Evolutionary conservation across 1,284 basidiomycete genomes (phyloP), one percentile per base, ranked within the genome.

Genomic region (Fomitopsis schrenkii): DNA sequence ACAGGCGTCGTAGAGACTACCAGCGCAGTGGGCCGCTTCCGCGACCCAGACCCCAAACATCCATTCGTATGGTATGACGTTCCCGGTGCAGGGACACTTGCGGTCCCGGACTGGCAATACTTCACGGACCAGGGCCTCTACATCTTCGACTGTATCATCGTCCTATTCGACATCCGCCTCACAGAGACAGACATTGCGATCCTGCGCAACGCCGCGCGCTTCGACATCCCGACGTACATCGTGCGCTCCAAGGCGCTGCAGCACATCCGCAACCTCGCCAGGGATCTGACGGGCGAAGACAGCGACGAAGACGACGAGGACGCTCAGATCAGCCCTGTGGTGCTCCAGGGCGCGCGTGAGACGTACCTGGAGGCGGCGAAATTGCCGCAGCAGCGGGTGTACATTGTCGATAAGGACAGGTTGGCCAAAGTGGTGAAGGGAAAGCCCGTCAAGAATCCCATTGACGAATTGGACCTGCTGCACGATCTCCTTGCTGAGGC

Each of bases 41-140:
- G 33, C 3, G 59, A 60, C 36, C 44, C 53, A 14, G 35, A 55
- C 19, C 30, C 36, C n/a, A 14, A 38, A 19, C 19, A 28, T 19
- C 59, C 42, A 1, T 30, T 60, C 35, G 53, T 60, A 1, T 60
- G 53, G 54, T 60, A 60, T 36, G 59, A 60, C 33, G 45, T 60
- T 2, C 59, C 59, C 1, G 59, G 54, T 1, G 54, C 59, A 2
- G 59, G 59, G 15, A 60, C 54, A 19, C 45, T 60, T 2, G 42
- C 55, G 1, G 36, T 40, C 2, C 54, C 59, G 8, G 59, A 60
- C 36, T 60, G 59, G 59, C n/a, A 45, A 6, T 56, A 56, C 45
- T 60, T 60, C 54, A 56, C 55, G n/a, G 59, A 55, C 7, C 59
- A 56, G 8, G 54, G 59, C 6, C 41, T 60, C 33, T 60, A 60